These are phyloP conservation scores for Colletotrichum coccodes DNA, from an alignment of 2,329 filamentous ascomycete genomes.

Conservation along the genomic window DNA sequence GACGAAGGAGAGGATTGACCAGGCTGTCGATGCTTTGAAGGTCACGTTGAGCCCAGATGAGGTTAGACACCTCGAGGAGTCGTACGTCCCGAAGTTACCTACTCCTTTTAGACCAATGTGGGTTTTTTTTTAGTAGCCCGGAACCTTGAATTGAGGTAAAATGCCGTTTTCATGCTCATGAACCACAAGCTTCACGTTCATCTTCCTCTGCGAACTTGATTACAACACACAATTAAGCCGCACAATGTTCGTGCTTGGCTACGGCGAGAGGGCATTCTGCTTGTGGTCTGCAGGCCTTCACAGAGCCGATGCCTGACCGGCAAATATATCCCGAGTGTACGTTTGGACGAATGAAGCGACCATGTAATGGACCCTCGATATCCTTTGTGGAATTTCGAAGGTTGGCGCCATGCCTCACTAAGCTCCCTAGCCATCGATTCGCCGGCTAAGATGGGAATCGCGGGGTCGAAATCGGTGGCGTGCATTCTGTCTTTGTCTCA, in stretches of 20 bases:
- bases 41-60: conserved; percentile 10
- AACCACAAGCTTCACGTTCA: too few species aligned
- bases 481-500: background rate
- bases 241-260: background rate
- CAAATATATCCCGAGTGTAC: background rate
- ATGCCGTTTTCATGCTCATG: too few species aligned
- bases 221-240: background rate
- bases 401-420: background rate
- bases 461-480: background rate
- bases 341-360: background rate
- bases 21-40: conserved; percentile 1
- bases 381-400: background rate
- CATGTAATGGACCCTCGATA: background rate
- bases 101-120: too few species aligned
- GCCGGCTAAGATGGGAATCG: background rate
- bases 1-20: conserved; percentile 25
- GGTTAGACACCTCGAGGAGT: conserved; percentile 5
- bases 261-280: background rate
- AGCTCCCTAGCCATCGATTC: background rate
- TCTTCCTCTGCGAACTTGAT: too few species aligned
- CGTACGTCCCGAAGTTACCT: conserved; percentile 17
- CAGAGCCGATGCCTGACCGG: too few species aligned
- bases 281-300: too few species aligned
- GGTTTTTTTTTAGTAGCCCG: too few species aligned
- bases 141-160: too few species aligned